Evolutionary conservation across 371 early-diverging fungal species (phyloP).

Genomic region (Mucor plumbeus): DNA sequence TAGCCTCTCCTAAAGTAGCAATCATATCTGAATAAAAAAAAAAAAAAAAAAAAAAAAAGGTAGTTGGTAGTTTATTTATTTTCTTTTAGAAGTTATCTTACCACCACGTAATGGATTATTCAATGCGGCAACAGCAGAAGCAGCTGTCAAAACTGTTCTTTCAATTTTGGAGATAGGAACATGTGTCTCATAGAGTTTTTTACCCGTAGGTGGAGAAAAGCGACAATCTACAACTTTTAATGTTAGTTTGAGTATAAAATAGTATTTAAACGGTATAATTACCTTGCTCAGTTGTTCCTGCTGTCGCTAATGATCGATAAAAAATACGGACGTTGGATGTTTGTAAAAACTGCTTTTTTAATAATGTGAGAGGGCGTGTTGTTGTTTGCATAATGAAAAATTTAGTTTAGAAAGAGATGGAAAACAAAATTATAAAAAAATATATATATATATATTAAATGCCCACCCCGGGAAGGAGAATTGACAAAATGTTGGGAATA

Average conservation of each 20-base stretch:
- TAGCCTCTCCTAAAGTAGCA: conserved; percentile 92
- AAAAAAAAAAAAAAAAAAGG: too few species aligned
- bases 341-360: conserved; percentile 1
- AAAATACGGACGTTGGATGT: not conserved
- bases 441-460: too few species aligned
- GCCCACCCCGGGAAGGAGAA: too few species aligned
- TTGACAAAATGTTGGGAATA: too few species aligned
- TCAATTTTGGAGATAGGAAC: conserved; percentile 61
- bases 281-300: conserved; percentile 1
- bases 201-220: not conserved
- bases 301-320: conserved; percentile 4
- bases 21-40: conserved; percentile 73
- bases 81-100: conserved; percentile 28
- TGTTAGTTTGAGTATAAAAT: not conserved
- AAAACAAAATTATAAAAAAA: too few species aligned
- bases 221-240: not conserved
- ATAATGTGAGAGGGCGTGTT: not conserved
- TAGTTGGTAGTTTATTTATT: not conserved
- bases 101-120: conserved; percentile 81
- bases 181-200: conserved; percentile 59
- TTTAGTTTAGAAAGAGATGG: too few species aligned
- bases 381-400: not conserved
- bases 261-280: not conserved
- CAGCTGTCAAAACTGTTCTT: conserved; percentile 68
- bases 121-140: conserved; percentile 80